Base-by-base conservation (phyloP, 257 asterid genomes). In the Fraxinus excelsior region DNA sequence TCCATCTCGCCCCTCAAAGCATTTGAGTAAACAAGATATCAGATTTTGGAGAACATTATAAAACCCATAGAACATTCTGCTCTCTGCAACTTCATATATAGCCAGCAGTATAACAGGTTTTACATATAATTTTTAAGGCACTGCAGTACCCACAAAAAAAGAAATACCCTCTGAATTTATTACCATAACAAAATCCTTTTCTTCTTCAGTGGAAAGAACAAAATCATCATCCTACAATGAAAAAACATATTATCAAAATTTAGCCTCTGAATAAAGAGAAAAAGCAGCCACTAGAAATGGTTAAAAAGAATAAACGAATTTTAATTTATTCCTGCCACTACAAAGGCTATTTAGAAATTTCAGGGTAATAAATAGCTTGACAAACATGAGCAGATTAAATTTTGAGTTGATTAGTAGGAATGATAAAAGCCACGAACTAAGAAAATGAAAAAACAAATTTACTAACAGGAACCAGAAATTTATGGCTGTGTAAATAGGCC, bases 211-310 rank as follows among this genome's bases (percentile, higher is more conserved):
- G 35, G 96, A 81, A 82, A 90, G 89, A 69, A 82, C 82, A 85
- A 90, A 94, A 86, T 93, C 97, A 86, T 93, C 99, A 80, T 88
- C 98, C 99, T 96, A 73, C 77, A 84, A 65, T 79, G 44, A 23
- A 32, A n/a, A 81, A 74, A 21, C 37, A 46, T 10, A 51, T 38
- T 69, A 76, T 65, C 78, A 70, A 28, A 28, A 28, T 28, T 28
- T 65, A 38, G 82, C 82, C 72, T 34, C 56, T 10, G 38, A 82
- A 34, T 51, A 73, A 80, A 75, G 69, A 82, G 73, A 75, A 71
- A 16, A 76, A 42, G 68, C 72, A 82, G 53, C 75, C 76, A 74
- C 82, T 62, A 67, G 67, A 72, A 73, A 75, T 70, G 67, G 75
- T 34, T 37, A 28, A 66, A 67, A 29, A 18, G 35, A 68, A 32